Conservation (phyloP, 148 eudicot species). For the Spergularia bocconei region DNA sequence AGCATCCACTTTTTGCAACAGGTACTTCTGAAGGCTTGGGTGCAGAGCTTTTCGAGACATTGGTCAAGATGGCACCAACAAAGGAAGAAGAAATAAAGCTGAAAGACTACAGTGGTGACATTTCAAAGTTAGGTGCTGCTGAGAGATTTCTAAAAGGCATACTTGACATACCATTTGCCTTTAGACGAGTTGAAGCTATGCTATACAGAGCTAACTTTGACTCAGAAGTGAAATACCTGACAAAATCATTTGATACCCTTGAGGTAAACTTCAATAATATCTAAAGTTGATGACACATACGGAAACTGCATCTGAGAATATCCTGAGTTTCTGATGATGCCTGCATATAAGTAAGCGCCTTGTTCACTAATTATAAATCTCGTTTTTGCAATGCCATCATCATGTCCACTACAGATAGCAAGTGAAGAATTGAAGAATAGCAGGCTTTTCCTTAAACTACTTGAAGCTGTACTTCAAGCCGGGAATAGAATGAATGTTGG, state of each 20-base stretch:
- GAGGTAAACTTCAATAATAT: constrained; percentile 47
- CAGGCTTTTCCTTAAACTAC: constrained; percentile 81
- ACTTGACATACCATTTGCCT: constrained; percentile 88
- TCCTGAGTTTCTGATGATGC: background rate
- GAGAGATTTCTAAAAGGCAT: constrained; percentile 85
- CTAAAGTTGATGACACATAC: background rate
- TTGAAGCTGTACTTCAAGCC: constrained; percentile 92
- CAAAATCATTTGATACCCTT: constrained; percentile 71
- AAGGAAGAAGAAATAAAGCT: constrained; percentile 94
- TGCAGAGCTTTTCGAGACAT: constrained; percentile 76
- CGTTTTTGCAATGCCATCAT: background rate
- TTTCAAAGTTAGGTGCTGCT: constrained; percentile 77
- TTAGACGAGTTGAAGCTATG: constrained; percentile 93
- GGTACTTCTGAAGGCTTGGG: constrained; percentile 84
- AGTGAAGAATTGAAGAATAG: constrained; percentile 81
- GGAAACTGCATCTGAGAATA: background rate
- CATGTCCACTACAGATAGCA: constrained; percentile 54
- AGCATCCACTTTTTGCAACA: constrained; percentile 30
- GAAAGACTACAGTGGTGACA: constrained; percentile 71
- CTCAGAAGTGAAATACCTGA: constrained; percentile 67
- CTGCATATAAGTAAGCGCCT: background rate
- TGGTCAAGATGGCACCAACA: constrained; percentile 97
- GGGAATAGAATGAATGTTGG: constrained; percentile 99
- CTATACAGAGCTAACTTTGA: constrained; percentile 88
- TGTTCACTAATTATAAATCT: background rate